phyloP scores from a whole-genome alignment of 2,329 filamentous ascomycete species.

The Penicillium vulpinum region DNA sequence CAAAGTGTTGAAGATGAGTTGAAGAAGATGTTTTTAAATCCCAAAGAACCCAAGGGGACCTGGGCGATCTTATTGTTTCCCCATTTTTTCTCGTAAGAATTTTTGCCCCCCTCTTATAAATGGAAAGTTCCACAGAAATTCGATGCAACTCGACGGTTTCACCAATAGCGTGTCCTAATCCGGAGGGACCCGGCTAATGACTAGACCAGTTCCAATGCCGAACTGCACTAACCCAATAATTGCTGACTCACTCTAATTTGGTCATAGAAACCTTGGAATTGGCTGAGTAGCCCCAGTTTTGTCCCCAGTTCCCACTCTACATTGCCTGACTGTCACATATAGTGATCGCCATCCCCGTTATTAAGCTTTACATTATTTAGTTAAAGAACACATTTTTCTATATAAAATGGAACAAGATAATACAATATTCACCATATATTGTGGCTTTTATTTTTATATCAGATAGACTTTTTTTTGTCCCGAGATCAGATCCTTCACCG shows the following conservation, averaged over 20 bases:
- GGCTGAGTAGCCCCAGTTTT: no score
- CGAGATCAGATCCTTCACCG: not conserved
- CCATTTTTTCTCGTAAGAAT: not conserved
- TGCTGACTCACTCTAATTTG: slow-evolving; percentile 12
- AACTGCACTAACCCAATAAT: no score
- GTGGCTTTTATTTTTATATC: not conserved
- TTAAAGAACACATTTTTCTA: no score
- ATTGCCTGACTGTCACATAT: not conserved
- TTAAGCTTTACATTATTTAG: not conserved
- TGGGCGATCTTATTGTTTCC: slow-evolving; percentile 2
- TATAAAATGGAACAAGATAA: no score
- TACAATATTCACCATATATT: not conserved
- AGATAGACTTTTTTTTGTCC: not conserved
- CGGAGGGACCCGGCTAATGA: not conserved
- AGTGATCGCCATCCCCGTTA: no score
- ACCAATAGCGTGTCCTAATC: slow-evolving; percentile 8
- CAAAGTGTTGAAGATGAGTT: not conserved
- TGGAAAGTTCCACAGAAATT: slow-evolving; percentile 6
- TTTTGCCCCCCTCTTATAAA: slow-evolving; percentile 5
- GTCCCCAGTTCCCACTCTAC: no score
- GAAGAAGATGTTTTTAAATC: no score
- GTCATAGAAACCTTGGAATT: slow-evolving; percentile 7
- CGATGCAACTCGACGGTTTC: not conserved
- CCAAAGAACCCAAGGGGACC: not conserved
- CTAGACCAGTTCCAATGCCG: not conserved